Percentiles rank a stretch among this genome's conserved stretches.
phyloP scores from a whole-genome alignment of 352 stramenopile genomes.

The Globisporangium parvum region DNA sequence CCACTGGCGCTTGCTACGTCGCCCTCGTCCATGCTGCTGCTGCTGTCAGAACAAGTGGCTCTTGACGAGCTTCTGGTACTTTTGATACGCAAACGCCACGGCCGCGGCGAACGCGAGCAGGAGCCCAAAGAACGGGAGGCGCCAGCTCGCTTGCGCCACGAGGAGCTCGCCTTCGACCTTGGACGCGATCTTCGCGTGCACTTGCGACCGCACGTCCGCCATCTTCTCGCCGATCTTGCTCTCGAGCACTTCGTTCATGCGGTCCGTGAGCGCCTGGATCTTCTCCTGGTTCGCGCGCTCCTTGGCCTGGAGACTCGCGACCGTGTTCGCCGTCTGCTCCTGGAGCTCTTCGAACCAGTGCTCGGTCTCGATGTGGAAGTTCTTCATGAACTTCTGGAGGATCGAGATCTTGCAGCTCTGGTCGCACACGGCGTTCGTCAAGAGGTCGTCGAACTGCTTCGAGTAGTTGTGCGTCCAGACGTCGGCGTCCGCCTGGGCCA shows the following conservation, averaged over 20 bases:
- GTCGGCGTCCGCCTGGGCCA: constrained; percentile 54
- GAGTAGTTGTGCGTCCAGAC: constrained; percentile 83
- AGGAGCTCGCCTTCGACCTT: constrained; percentile 67
- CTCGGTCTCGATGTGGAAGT: constrained; percentile 79
- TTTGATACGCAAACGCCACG: constrained; percentile 69
- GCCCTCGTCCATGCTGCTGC: no score
- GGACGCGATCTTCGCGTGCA: constrained; percentile 62
- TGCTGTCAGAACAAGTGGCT: constrained; percentile 82
- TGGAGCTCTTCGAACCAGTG: constrained; percentile 81
- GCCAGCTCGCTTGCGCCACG: constrained; percentile 61
- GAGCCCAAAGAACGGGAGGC: constrained; percentile 76
- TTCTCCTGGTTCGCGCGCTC: constrained; percentile 65
- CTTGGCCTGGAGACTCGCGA: constrained; percentile 68
- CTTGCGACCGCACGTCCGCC: constrained; percentile 44
- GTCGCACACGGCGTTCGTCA: constrained; percentile 56
- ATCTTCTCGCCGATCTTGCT: constrained; percentile 69
- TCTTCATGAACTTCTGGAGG: constrained; percentile 73
- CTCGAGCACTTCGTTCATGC: constrained; percentile 69
- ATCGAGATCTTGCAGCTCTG: constrained; percentile 79
- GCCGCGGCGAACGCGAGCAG: constrained; percentile 48
- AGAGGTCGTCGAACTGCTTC: constrained; percentile 67
- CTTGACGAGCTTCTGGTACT: constrained; percentile 86
- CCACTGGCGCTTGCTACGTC: no score
- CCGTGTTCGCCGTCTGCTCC: constrained; percentile 70
- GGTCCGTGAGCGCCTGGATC: constrained; percentile 63